These are phyloP conservation scores for Logfia minima DNA, from an alignment of 129 eudicot genomes.

Conservation along the genomic window DNA sequence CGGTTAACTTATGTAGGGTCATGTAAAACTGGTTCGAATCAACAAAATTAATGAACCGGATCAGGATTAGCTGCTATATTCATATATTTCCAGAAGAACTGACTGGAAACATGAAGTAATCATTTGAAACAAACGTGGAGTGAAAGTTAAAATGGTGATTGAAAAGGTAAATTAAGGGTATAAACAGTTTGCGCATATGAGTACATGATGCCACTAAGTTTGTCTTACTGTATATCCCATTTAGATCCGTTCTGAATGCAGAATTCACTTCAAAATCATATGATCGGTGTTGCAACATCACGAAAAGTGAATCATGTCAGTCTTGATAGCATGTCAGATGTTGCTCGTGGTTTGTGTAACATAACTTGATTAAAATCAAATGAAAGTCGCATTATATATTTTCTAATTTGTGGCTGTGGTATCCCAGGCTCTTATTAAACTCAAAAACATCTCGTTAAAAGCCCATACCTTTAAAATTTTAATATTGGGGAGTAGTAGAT, in stretches of 20 bases:
- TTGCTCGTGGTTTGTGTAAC: neutral
- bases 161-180: neutral
- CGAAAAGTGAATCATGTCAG: too few relatives aligned
- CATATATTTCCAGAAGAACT: neutral
- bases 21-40: neutral
- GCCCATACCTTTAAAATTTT: too few relatives aligned
- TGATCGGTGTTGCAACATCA: neutral
- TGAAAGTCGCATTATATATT: neutral
- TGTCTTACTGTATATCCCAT: neutral
- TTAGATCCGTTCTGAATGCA: neutral
- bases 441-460: too few relatives aligned
- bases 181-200: too few relatives aligned
- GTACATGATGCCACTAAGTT: neutral
- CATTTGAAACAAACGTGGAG: neutral
- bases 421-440: too few relatives aligned
- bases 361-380: neutral
- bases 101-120: neutral
- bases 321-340: neutral
- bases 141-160: neutral
- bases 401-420: too few relatives aligned
- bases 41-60: neutral
- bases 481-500: too few relatives aligned
- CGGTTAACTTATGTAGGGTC: neutral
- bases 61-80: neutral
- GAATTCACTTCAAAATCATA: neutral